Base-by-base conservation (phyloP, 2,329 filamentous ascomycete species). In the Mariannaea elegans region DNA sequence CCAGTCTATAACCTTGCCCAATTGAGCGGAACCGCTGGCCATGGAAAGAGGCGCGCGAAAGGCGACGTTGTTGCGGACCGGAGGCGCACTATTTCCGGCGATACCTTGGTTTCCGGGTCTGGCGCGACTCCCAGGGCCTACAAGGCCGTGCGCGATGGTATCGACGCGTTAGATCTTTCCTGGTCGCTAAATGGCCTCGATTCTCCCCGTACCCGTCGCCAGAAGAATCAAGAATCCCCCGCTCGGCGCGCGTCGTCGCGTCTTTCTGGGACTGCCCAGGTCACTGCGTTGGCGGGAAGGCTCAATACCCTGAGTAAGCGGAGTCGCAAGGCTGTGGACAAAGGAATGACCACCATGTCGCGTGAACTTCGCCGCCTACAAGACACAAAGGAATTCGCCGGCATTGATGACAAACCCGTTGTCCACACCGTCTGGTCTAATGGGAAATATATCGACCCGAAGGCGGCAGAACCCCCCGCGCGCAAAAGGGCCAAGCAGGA, bases 1-100 rank as follows among this genome's bases (percentile, higher is more conserved):
- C 82, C 85, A 12, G 84, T 88, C 14, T 92, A 92, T 77, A 92
- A 92, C 68, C 77, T 90, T 14, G 81, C 86, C 64, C 82, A 85
- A 67, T 79, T 90, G 50, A 83, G 82, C 58, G 87, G 88, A 65
- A 90, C 86, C 46, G 82, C 83, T 24, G 80, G 83, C 41, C 87
- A 90, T 65, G 87, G 83, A 49, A 85, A 83, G 66, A 82, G 77
- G 76, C 81, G 77, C 75, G 73, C 81, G 42, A 85, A 83, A 44
- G 81, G 84, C 59, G 83, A 86, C 62, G 66, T 73, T 23, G 78
- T 81, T 10, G 71, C 75, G 29, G 74, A 80, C 36, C 77, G 79
- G 50, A 80, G 82, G 61, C 77, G 80, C 56, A 81, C 80, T 23
- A 76, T 81, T 38, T 80, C 80, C 2, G 80, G 77, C 27, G 78